These are phyloP conservation scores for Candida lessepsii DNA, from an alignment of 805 yeast species.

Conservation along the genomic window DNA sequence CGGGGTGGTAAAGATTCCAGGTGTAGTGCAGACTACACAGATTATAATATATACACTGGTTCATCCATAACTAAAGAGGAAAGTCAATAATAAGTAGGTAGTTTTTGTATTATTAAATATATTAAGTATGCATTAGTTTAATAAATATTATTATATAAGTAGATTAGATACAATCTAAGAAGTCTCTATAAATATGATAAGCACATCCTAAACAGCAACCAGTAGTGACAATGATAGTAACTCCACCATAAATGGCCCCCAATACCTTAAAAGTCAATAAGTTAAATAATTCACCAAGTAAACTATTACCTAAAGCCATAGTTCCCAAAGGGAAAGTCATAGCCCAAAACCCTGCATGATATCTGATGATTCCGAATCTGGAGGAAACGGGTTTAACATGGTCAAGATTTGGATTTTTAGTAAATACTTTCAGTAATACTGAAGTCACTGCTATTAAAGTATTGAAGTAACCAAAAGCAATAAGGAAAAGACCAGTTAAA, in stretches of 20 bases:
- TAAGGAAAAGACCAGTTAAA: constrained; percentile 42
- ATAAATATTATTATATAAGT: not conserved
- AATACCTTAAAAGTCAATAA: constrained; percentile 60
- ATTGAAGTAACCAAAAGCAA: constrained; percentile 57
- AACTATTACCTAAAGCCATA: constrained; percentile 59
- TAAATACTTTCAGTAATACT: constrained; percentile 43
- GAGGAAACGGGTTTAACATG: constrained; percentile 12
- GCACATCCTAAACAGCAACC: constrained; percentile 33
- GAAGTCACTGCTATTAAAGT: constrained; percentile 37
- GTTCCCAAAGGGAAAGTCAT: constrained; percentile 91
- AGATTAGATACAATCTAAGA: constrained; percentile 1
- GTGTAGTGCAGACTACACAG: too few species aligned
- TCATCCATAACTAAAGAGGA: too few species aligned
- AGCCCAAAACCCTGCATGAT: constrained; percentile 50
- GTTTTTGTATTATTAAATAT: not conserved
- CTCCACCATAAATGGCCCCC: constrained; percentile 57
- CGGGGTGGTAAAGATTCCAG: too few species aligned
- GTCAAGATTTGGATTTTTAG: constrained; percentile 24
- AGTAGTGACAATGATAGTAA: constrained; percentile 44
- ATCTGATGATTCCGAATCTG: constrained; percentile 17
- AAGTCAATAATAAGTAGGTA: too few species aligned
- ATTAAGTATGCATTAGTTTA: not conserved
- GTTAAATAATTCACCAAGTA: constrained; percentile 48
- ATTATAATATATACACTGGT: too few species aligned
- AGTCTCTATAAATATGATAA: constrained; percentile 8